Evolutionary conservation across 352 stramenopile genomes (phyloP), one percentile per base, ranked within the genome.

Genomic region (Elongisporangium prolatum): DNA sequence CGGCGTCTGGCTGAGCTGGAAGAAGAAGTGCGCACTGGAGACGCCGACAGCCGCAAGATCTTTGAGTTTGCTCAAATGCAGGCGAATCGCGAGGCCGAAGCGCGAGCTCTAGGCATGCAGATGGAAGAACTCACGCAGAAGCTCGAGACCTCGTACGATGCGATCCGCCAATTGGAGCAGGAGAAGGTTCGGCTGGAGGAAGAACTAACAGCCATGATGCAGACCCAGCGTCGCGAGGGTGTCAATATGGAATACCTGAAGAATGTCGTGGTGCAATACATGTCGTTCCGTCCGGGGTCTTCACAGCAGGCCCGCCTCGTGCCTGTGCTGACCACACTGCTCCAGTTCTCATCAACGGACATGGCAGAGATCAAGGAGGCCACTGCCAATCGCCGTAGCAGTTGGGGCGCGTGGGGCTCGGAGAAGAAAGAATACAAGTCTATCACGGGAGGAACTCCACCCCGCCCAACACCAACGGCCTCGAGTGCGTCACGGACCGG

Each of bases 191-290:
- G 64, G 6, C 78, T 91, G 61, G 74, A 86, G 22, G 65, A 89
- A 22, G 83, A 94, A 54, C 67, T 95, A 17, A 83, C 73, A 6
- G 77, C 71, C 25, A 72, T 94, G 59, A 80, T 92, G 66, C 84
- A 92, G 58, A 89, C 77, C 16, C 84, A 95, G 55, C 80, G 84
- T 6, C 83, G 87, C 38, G 86, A 93, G 20, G 86, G 86, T 25
- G 84, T 96, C 25, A 95, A 96, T 64, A 90, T 96, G 84, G 86
- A 95, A 56, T 96, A 96, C 64, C 68, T 96, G 28, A 96, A 96
- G 64, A 96, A 96, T 55, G 84, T 96, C 17, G 84, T 96, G 21
- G 82, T 96, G 21, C 87, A 95, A 75, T 96, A 90, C 68, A 93
- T 96, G 84, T 90, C 82, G 17, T 93, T 96, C 67, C 84, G 77